Percentiles rank a stretch among this genome's conserved stretches.
Conservation (phyloP, 768 basidiomycete genomes). For the Tylopilus plumbeoviolaceoides region DNA sequence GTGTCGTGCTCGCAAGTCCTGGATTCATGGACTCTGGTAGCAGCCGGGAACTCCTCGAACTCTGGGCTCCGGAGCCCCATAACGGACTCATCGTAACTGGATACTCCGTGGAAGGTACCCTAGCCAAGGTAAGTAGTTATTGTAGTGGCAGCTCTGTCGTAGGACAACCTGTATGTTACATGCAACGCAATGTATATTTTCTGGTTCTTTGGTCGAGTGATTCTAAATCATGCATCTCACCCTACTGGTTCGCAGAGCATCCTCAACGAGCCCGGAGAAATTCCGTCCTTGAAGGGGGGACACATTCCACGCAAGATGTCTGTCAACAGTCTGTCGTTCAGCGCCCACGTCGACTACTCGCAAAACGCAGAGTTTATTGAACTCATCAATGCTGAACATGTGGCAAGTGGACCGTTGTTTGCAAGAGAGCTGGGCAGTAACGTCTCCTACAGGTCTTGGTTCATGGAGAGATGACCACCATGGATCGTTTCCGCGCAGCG, state of each 20-base stretch:
- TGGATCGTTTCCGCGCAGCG: constrained; percentile 82
- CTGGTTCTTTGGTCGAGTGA: constrained; percentile 3
- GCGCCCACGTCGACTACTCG: constrained; percentile 92
- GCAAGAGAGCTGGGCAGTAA: neutral
- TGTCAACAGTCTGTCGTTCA: constrained; percentile 92
- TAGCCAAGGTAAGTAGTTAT: constrained; percentile 81
- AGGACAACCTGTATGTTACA: constrained; percentile 11
- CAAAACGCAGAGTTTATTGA: constrained; percentile 98
- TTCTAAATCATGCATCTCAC: constrained; percentile 2
- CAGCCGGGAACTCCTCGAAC: constrained; percentile 88
- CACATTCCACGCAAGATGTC: constrained; percentile 84
- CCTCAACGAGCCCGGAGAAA: constrained; percentile 89
- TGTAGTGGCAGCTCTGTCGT: neutral
- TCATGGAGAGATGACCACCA: constrained; percentile 89
- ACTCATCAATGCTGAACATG: constrained; percentile 77
- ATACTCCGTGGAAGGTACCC: constrained; percentile 94
- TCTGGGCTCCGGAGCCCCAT: constrained; percentile 91
- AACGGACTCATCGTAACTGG: constrained; percentile 95
- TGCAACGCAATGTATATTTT: constrained; percentile 8
- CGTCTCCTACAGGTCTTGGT: constrained; percentile 52
- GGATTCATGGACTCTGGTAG: constrained; percentile 89
- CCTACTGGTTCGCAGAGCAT: constrained; percentile 58
- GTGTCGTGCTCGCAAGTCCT: constrained; percentile 92
- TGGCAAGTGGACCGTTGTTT: constrained; percentile 37
- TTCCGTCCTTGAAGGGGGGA: constrained; percentile 65